These are phyloP conservation scores for Tilletia setariae DNA, from an alignment of 1,284 basidiomycete species.

Conservation along the genomic window DNA sequence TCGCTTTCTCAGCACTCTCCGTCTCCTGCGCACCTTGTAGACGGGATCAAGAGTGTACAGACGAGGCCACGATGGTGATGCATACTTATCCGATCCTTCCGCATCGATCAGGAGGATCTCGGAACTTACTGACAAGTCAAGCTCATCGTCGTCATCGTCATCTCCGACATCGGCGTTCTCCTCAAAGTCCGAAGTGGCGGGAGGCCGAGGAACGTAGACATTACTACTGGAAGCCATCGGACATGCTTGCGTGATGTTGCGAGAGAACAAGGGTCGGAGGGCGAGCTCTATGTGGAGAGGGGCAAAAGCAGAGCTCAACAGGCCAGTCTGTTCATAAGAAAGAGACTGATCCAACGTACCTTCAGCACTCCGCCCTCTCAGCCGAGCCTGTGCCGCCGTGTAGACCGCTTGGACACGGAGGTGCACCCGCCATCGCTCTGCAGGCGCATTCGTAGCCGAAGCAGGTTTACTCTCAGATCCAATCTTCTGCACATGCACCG, in stretches of 20 bases:
- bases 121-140: neutral
- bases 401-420: constrained; percentile 78
- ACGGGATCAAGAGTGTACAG: constrained; percentile 1
- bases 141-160: constrained; percentile 17
- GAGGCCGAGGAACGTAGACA: constrained; percentile 6
- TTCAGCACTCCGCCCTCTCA: neutral
- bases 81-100: neutral
- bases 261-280: neutral
- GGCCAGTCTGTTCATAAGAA: neutral
- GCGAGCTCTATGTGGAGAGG: neutral
- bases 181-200: neutral
- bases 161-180: neutral
- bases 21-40: neutral
- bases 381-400: constrained; percentile 55
- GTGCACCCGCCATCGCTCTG: constrained; percentile 64
- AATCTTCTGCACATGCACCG: constrained; percentile 61
- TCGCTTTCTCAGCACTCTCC: neutral
- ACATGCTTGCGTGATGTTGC: constrained; percentile 7
- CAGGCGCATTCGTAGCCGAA: constrained; percentile 16
- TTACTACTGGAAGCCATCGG: constrained; percentile 12
- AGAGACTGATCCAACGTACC: too few relatives aligned
- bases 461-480: neutral
- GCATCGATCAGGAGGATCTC: constrained; percentile 6
- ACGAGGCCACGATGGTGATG: neutral
- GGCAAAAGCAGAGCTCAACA: neutral